These are phyloP conservation scores for Arthromyces matolae DNA, from an alignment of 768 basidiomycete genomes.

Conservation along the genomic window DNA sequence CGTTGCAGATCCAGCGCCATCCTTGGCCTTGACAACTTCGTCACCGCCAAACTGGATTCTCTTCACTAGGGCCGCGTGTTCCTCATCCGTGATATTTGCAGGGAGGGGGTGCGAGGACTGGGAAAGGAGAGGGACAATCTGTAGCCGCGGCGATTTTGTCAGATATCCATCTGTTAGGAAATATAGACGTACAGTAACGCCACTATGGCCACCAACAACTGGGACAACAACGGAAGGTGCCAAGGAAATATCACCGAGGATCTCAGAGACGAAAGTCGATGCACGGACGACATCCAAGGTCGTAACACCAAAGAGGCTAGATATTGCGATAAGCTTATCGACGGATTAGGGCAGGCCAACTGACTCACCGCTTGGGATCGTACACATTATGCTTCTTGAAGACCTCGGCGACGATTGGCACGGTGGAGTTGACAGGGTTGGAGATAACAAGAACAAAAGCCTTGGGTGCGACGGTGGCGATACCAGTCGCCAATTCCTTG, in stretches of 20 bases:
- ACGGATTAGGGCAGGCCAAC: not conserved
- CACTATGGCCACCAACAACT: slow-evolving; percentile 94
- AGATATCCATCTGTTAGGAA: not conserved
- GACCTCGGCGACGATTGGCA: slow-evolving; percentile 93
- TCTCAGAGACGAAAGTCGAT: slow-evolving; percentile 91
- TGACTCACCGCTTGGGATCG: slow-evolving; percentile 79
- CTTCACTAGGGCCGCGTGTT: slow-evolving; percentile 61
- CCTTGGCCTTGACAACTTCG: slow-evolving; percentile 98
- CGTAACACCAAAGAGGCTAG: slow-evolving; percentile 93
- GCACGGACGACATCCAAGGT: slow-evolving; percentile 97
- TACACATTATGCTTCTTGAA: slow-evolving; percentile 91
- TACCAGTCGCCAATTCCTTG: slow-evolving; percentile 85
- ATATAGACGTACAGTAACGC: slow-evolving; percentile 70
- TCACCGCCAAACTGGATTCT: slow-evolving; percentile 96
- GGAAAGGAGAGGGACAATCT: slow-evolving; percentile 93
- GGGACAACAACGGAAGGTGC: slow-evolving; percentile 70
- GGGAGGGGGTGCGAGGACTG: slow-evolving; percentile 82
- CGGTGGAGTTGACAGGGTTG: slow-evolving; percentile 99
- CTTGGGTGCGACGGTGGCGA: slow-evolving; percentile 80
- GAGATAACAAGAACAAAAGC: slow-evolving; percentile 96
- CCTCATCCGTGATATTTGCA: slow-evolving; percentile 40
- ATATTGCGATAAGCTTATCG: not conserved
- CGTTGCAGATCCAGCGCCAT: slow-evolving; percentile 91
- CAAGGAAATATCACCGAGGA: slow-evolving; percentile 59
- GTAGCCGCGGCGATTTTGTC: not conserved